Percentiles rank a stretch among this genome's conserved stretches.
These are phyloP conservation scores for Dactylellina haptotyla DNA, from an alignment of 2,329 filamentous ascomycete genomes.

Conservation along the genomic window DNA sequence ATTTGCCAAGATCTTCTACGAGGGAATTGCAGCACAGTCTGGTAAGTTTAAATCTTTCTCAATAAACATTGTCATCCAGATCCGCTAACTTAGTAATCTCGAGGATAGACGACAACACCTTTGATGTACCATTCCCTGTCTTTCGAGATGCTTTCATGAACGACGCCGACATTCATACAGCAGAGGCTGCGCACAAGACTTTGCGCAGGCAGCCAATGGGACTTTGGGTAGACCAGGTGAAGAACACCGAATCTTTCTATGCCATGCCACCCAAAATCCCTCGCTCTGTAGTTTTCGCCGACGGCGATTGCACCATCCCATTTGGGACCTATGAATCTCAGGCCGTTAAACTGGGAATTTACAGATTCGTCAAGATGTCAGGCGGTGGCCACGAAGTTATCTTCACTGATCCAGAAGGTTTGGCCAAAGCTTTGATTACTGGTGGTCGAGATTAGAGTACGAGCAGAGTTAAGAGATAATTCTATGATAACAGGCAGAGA, in stretches of 20 bases:
- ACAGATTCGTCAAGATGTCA: constrained; percentile 16
- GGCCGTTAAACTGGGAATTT: constrained; percentile 23
- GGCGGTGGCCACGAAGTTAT: constrained; percentile 31
- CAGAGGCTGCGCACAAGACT: not conserved
- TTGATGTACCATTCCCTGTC: constrained; percentile 25
- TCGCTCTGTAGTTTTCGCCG: constrained; percentile 24
- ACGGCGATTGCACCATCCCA: constrained; percentile 22
- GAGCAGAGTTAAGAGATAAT: not conserved
- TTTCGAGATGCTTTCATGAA: constrained; percentile 43
- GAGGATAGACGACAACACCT: constrained; percentile 19
- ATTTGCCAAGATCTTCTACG: constrained; percentile 16
- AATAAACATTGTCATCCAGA: not conserved
- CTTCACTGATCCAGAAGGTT: constrained; percentile 30
- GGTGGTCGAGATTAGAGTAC: constrained; percentile 29
- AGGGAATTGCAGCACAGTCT: constrained; percentile 3
- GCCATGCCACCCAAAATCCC: constrained; percentile 33
- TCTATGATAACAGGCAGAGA: not conserved
- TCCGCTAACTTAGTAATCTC: not conserved
- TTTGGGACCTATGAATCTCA: constrained; percentile 28
- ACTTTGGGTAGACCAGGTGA: constrained; percentile 25
- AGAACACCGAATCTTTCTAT: constrained; percentile 14
- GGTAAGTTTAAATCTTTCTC: constrained; percentile 2
- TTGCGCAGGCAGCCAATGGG: constrained; percentile 25
- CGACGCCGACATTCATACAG: constrained; percentile 18
- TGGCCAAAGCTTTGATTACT: constrained; percentile 27